These are phyloP conservation scores for Apiospora hydei DNA, from an alignment of 2,329 filamentous ascomycete genomes.

Conservation along the genomic window DNA sequence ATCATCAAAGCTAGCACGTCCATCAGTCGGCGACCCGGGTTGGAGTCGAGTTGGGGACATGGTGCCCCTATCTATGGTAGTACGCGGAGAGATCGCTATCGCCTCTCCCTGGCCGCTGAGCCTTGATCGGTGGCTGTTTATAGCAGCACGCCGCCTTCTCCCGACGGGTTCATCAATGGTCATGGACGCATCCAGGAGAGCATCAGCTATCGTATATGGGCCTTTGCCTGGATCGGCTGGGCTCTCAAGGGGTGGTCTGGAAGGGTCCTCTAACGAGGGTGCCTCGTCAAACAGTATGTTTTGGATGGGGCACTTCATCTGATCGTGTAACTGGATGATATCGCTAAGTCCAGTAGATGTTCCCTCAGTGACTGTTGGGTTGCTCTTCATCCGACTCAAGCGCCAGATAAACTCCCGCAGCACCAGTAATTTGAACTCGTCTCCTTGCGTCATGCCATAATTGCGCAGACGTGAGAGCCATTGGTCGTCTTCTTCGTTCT, in stretches of 20 bases:
- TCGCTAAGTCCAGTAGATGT: conserved; percentile 64
- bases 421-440: conserved; percentile 88
- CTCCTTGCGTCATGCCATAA: conserved; percentile 80
- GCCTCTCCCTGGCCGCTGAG: conserved; percentile 45
- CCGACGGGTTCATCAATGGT: conserved; percentile 76
- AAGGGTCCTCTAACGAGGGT: conserved; percentile 55
- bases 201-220: conserved; percentile 86
- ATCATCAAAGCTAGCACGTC: conserved; percentile 45
- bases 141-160: conserved; percentile 58
- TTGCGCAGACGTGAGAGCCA: conserved; percentile 89
- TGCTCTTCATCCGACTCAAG: conserved; percentile 73
- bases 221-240: conserved; percentile 47
- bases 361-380: conserved; percentile 50
- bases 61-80: conserved; percentile 40
- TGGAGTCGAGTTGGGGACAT: conserved; percentile 31
- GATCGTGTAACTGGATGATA: conserved; percentile 76
- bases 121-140: conserved; percentile 59
- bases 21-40: conserved; percentile 27
- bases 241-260: conserved; percentile 41
- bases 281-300: conserved; percentile 92
- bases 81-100: conserved; percentile 47
- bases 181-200: conserved; percentile 88
- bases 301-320: conserved; percentile 77
- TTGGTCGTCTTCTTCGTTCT: conserved; percentile 91
- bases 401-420: conserved; percentile 93